phyloP scores from a whole-genome alignment of 2,329 filamentous ascomycete species.

The Trichoderma breve region DNA sequence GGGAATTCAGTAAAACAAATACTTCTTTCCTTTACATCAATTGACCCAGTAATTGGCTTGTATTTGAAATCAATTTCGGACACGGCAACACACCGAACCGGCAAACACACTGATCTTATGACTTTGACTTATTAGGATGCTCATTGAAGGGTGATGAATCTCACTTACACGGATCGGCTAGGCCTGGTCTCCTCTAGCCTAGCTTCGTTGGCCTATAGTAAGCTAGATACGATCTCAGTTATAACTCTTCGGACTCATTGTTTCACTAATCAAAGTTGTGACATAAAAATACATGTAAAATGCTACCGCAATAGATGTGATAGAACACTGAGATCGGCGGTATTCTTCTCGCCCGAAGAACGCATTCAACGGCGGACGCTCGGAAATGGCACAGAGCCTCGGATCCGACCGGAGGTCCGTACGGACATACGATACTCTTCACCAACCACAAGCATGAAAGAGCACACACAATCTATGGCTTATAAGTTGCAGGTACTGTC shows the following conservation, averaged over 20 bases:
- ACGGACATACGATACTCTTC: background rate
- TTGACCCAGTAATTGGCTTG: background rate
- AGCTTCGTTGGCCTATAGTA: background rate
- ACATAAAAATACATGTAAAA: background rate
- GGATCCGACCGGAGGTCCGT: slow-evolving; percentile 6
- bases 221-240: background rate
- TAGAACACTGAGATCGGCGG: background rate
- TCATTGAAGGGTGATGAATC: background rate
- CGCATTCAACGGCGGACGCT: background rate
- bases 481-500: background rate
- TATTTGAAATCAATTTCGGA: background rate
- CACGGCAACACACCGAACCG: background rate
- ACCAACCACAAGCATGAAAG: background rate
- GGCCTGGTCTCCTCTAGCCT: background rate
- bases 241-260: background rate
- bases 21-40: background rate
- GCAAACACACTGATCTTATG: background rate
- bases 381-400: background rate
- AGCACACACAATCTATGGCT: background rate
- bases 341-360: background rate
- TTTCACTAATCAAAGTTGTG: background rate
- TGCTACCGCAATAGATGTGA: background rate
- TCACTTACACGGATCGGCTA: background rate
- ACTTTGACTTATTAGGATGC: background rate
- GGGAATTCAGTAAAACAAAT: background rate